Evolutionary conservation across 371 early-diverging fungal species (phyloP).

Genomic region (Mucor irregularis): DNA sequence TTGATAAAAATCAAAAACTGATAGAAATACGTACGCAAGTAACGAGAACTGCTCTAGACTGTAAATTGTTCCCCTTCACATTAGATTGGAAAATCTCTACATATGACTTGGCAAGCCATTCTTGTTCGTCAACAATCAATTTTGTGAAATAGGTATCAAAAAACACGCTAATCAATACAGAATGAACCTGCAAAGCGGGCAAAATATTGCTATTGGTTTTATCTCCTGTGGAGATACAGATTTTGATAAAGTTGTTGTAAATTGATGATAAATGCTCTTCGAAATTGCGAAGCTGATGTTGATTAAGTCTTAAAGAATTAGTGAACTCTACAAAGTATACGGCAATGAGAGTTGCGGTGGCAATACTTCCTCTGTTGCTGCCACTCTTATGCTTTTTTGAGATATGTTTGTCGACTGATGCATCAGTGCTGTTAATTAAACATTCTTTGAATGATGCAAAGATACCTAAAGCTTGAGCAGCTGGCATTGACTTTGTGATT

Average conservation of each 20-base stretch:
- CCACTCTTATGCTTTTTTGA: slow-evolving; percentile 35
- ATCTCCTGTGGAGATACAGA: slow-evolving; percentile 15
- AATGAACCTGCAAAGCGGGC: slow-evolving; percentile 55
- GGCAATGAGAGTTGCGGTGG: slow-evolving; percentile 25
- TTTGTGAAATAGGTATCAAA: slow-evolving; percentile 42
- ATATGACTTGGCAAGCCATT: slow-evolving; percentile 14
- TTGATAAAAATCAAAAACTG: neutral
- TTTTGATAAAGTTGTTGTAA: slow-evolving; percentile 29
- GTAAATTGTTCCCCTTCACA: neutral
- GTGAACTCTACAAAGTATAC: slow-evolving; percentile 46
- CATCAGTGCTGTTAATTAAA: slow-evolving; percentile 6
- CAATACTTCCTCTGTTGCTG: neutral
- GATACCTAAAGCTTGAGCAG: slow-evolving; percentile 44
- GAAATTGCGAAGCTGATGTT: slow-evolving; percentile 37
- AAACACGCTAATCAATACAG: slow-evolving; percentile 43
- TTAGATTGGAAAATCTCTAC: neutral
- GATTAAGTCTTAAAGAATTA: slow-evolving; percentile 41
- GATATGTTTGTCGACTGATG: slow-evolving; percentile 22
- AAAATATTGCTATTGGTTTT: slow-evolving; percentile 13
- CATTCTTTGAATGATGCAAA: slow-evolving; percentile 41
- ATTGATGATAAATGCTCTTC: slow-evolving; percentile 3
- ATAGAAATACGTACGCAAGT: slow-evolving; percentile 1
- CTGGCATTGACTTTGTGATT: slow-evolving; percentile 44
- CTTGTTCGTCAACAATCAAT: slow-evolving; percentile 7
- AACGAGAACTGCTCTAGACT: slow-evolving; percentile 9